phyloP scores from a whole-genome alignment of 108 stramenopile genomes.

The Nitzschia sp. region DNA sequence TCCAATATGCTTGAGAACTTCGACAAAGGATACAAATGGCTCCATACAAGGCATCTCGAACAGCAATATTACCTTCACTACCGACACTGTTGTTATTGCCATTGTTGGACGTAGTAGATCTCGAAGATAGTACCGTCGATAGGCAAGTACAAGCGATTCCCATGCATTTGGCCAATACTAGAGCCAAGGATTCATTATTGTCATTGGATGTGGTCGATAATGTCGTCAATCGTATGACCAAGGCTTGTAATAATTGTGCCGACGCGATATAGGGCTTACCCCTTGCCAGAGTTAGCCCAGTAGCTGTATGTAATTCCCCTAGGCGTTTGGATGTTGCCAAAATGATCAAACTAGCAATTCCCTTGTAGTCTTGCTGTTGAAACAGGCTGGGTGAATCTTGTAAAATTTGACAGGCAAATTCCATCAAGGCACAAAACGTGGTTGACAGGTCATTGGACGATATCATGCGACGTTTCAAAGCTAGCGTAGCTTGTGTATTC shows the following conservation, averaged over 20 bases:
- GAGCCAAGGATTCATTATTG: not conserved
- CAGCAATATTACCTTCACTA: constrained; percentile 47
- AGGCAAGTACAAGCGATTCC: constrained; percentile 49
- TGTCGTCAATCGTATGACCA: constrained; percentile 51
- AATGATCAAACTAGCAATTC: constrained; percentile 48
- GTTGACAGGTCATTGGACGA: constrained; percentile 45
- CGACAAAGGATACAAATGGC: constrained; percentile 64
- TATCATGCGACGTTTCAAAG: constrained; percentile 51
- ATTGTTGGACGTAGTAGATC: constrained; percentile 28
- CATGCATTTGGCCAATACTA: constrained; percentile 40
- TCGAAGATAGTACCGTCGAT: constrained; percentile 36
- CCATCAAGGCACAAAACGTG: constrained; percentile 41
- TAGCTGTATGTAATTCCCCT: constrained; percentile 18
- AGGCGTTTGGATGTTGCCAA: constrained; percentile 30
- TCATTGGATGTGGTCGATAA: not conserved
- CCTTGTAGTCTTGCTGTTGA: not conserved
- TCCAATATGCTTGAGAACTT: constrained; percentile 16
- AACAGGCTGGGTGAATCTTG: constrained; percentile 62
- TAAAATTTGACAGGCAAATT: constrained; percentile 54
- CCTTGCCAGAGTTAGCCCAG: constrained; percentile 23
- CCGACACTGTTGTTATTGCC: constrained; percentile 16
- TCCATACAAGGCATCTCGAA: constrained; percentile 76
- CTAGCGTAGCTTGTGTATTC: constrained; percentile 21
- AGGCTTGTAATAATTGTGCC: constrained; percentile 60
- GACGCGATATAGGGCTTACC: constrained; percentile 52